Evolutionary conservation across 306 rosid species (phyloP).

Genomic region (Cicer bijugum): DNA sequence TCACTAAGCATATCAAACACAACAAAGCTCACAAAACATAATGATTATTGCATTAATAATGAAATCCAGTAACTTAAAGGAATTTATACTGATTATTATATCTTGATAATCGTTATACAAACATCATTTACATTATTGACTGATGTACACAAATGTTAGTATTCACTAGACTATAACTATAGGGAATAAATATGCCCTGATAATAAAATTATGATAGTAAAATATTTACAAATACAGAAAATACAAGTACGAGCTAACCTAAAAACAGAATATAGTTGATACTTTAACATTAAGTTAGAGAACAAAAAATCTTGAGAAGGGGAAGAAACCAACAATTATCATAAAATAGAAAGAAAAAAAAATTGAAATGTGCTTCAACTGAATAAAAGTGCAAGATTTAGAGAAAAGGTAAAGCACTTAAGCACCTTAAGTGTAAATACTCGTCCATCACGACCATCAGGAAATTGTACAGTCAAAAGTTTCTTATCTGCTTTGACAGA

Average conservation of each 20-base stretch:
- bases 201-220: background rate
- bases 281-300: constrained; percentile 18
- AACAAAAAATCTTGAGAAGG: constrained; percentile 1
- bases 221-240: background rate
- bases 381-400: constrained; percentile 6
- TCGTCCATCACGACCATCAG: constrained; percentile 93
- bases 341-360: background rate
- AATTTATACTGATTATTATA: constrained; percentile 4
- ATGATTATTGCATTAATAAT: background rate
- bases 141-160: constrained; percentile 10
- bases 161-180: background rate
- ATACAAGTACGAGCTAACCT: background rate
- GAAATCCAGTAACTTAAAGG: constrained; percentile 5
- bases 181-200: background rate
- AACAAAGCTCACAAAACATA: constrained; percentile 10
- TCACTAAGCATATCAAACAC: constrained; percentile 21
- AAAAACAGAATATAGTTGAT: background rate
- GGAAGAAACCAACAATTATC: constrained; percentile 14
- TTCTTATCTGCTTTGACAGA: constrained; percentile 89
- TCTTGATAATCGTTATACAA: background rate
- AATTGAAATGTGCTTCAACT: constrained; percentile 21
- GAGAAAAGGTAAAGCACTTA: constrained; percentile 59
- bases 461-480: constrained; percentile 87
- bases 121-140: constrained; percentile 1
- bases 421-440: constrained; percentile 93